Conservation (phyloP, 306 rosid genomes). For the Rosa rugosa region DNA sequence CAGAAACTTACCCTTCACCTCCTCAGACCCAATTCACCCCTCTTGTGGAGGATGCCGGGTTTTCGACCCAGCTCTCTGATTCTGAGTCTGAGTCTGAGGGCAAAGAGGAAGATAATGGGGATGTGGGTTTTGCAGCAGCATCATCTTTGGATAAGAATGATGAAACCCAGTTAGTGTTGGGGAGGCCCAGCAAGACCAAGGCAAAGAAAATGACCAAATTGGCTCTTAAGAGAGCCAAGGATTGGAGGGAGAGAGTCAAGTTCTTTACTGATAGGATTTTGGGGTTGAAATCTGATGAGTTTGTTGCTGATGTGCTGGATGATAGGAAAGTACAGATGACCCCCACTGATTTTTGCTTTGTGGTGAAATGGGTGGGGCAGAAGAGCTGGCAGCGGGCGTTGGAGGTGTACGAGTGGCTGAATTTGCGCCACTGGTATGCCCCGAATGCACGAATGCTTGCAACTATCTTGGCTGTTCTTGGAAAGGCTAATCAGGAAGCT, state of each 20-base stretch:
- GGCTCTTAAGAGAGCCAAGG: conserved; percentile 72
- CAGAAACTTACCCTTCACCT: conserved; percentile 42
- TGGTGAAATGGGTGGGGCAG: conserved; percentile 85
- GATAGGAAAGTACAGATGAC: conserved; percentile 78
- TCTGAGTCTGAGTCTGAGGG: conserved; percentile 32
- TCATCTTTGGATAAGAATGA: conserved; percentile 35
- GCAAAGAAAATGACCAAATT: conserved; percentile 71
- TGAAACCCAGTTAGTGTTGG: conserved; percentile 45
- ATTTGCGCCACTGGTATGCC: conserved; percentile 79
- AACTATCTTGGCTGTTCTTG: conserved; percentile 75
- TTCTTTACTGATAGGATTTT: conserved; percentile 70
- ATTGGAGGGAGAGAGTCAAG: conserved; percentile 90
- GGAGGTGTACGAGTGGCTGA: conserved; percentile 92
- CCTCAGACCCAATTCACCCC: conserved; percentile 36
- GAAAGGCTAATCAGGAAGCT: conserved; percentile 81
- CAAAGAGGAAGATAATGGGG: conserved; percentile 23
- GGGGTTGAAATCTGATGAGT: conserved; percentile 62
- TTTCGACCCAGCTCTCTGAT: background rate
- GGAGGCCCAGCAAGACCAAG: conserved; percentile 59
- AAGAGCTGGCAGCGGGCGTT: conserved; percentile 77
- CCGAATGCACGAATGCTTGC: conserved; percentile 93
- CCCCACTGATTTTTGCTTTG: conserved; percentile 83
- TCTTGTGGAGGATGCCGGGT: conserved; percentile 31
- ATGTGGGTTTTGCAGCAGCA: conserved; percentile 11
- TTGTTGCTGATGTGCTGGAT: conserved; percentile 80